A percentile compares a stretch with the other conserved stretches of the same genome.
Conservation (phyloP, 2,329 filamentous ascomycete species). For the Phialocephala subalpina region DNA sequence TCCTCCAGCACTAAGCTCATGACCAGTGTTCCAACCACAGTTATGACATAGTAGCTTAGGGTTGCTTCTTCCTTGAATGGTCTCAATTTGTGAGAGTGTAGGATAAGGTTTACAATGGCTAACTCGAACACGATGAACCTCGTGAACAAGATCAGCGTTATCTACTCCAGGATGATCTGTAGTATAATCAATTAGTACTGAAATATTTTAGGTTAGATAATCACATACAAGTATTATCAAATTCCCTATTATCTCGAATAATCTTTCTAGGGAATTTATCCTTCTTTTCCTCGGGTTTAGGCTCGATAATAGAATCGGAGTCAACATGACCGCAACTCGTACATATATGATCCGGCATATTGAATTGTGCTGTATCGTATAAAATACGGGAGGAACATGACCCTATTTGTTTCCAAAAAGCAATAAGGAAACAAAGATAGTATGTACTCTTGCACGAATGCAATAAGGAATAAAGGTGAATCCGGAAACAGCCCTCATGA, state of each 20-base stretch:
- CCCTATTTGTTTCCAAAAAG: neutral
- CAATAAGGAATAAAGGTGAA: neutral
- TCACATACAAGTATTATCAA: conserved; percentile 21
- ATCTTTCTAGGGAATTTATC: conserved; percentile 12
- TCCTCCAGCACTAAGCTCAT: neutral
- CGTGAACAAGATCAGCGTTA: conserved; percentile 11
- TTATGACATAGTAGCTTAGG: conserved; percentile 13
- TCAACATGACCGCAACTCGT: conserved; percentile 2
- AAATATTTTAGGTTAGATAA: neutral
- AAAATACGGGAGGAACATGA: neutral
- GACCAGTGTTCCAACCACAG: conserved; percentile 13
- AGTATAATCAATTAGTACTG: conserved; percentile 6
- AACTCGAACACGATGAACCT: conserved; percentile 3
- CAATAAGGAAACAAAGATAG: neutral
- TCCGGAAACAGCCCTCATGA: too few relatives aligned
- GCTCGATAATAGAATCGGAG: neutral
- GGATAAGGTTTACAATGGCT: neutral
- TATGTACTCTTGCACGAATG: neutral
- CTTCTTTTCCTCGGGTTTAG: conserved; percentile 1
- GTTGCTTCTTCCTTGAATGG: neutral
- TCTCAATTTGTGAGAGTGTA: neutral
- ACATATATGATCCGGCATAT: conserved; percentile 8
- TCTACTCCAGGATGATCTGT: conserved; percentile 23
- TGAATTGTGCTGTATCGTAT: neutral
- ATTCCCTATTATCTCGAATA: conserved; percentile 18